Evolutionary conservation across 345 rosid species (phyloP).

Genomic region (Raphanus sativus): DNA sequence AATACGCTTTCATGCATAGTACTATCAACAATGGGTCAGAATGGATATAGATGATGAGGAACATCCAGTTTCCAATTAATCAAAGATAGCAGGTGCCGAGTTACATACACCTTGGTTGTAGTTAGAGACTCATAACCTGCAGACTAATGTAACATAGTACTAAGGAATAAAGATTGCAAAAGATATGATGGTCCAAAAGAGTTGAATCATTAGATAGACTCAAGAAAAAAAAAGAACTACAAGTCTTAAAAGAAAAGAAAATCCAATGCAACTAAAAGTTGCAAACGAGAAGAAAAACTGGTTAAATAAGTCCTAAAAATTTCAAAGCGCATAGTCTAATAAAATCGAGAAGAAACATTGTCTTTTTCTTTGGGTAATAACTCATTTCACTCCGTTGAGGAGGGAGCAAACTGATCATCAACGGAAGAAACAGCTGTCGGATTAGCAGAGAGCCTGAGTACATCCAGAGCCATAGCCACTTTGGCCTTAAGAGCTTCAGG

Average conservation of each 20-base stretch:
- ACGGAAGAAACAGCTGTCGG: constrained; percentile 28
- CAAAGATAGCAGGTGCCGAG: neutral
- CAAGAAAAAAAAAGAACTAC: neutral
- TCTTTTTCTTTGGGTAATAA: neutral
- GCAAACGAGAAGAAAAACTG: constrained; percentile 7
- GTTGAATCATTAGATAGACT: neutral
- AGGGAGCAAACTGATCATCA: constrained; percentile 43
- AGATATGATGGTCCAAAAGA: neutral
- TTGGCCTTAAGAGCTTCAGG: constrained; percentile 67
- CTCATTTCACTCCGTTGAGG: constrained; percentile 27
- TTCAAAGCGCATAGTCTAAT: constrained; percentile 3
- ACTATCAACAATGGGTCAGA: neutral
- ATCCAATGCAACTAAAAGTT: constrained; percentile 8
- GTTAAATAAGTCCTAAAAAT: constrained; percentile 7
- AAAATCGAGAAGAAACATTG: neutral
- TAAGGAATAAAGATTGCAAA: neutral
- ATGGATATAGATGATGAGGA: neutral
- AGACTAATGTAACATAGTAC: neutral
- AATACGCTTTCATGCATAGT: neutral
- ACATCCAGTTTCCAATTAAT: neutral
- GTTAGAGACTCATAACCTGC: neutral
- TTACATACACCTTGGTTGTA: neutral
- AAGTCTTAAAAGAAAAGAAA: neutral
- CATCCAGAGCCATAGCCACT: constrained; percentile 69
- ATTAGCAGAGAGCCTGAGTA: constrained; percentile 45